Evolutionary conservation across 176 grass and related monocot genomes (phyloP).

Genomic region (Aegilops longissima): DNA sequence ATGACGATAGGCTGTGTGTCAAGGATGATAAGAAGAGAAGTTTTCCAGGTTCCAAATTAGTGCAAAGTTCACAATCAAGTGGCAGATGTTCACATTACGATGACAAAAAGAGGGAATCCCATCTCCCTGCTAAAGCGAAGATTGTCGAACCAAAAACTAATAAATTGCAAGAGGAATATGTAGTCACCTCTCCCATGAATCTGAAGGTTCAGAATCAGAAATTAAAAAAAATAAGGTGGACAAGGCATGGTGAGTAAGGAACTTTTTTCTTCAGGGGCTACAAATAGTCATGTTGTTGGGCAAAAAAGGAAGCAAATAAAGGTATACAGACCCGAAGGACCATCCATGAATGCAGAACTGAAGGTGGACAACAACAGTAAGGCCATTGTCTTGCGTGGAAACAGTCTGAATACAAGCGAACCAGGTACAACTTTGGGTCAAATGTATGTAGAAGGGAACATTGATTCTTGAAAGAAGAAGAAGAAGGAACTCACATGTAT

Average conservation of each 20-base stretch:
- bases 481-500: neutral
- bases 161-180: neutral
- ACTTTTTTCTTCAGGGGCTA: too few species aligned
- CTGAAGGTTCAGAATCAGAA: neutral
- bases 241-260: neutral
- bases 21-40: neutral
- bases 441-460: neutral
- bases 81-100: neutral
- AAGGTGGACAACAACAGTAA: neutral
- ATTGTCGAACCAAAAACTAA: neutral
- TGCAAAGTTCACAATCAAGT: neutral
- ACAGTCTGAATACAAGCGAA: neutral
- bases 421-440: neutral
- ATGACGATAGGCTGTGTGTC: neutral
- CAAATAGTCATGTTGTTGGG: neutral
- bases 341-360: neutral
- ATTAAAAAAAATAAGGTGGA: neutral
- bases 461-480: neutral
- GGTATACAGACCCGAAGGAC: neutral
- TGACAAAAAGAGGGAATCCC: neutral
- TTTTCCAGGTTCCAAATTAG: neutral
- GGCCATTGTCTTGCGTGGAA: neutral
- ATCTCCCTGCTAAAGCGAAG: neutral
- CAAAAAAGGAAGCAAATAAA: neutral
- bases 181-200: neutral